Base-by-base conservation (phyloP, 2,329 filamentous ascomycete species). In the Parastagonospora avenae region DNA sequence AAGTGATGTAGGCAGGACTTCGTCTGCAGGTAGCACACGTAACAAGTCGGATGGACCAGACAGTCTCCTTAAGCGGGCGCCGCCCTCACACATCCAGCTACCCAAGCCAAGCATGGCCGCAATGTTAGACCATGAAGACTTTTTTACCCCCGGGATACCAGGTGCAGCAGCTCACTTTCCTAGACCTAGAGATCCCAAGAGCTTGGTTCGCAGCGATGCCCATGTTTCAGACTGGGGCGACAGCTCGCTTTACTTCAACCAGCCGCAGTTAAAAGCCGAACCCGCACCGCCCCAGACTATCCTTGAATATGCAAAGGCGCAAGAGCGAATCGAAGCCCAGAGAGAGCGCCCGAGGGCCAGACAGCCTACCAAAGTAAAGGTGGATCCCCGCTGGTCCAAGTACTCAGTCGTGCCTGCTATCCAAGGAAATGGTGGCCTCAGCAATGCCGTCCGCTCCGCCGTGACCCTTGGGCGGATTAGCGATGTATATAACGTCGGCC, bases 401-500 rank as follows among this genome's bases (percentile, higher is more conserved):
- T 97, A 92, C 90, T 87, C 82, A 30, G 85, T 97, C 31, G 89
- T 92, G 53, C 87, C 88, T 48, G 90, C 92, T 0, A 88, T 96
- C 48, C 91, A 96, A 75, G 93, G 93, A 50, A 97, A 97, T 67
- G 92, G 92, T 16, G 94, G 93, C 15, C 82, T 97, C 42, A 87
- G 90, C 64, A 97, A 96, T 70, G 93, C 93, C 4, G 86, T 94
- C 30, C 86, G 90, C 55, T 91, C 91, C 12, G 89, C 90, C 2
- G 80, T 84, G 12, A 84, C 90, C 40, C 84, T 87, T 47, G 88
- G 86, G 15, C 82, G 83, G 54, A 77, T 91, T 8, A 81, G 83
- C 15, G 89, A 96, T 48, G 88, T 91, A 67, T 88, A 87, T n/a
- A 96, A 90, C 87, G 89, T 97, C 4, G 93, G 93, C 46, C 95